Evolutionary conservation across 768 basidiomycete species (phyloP), one percentile per base, ranked within the genome.

Genomic region (Tricholoma saponaceum): DNA sequence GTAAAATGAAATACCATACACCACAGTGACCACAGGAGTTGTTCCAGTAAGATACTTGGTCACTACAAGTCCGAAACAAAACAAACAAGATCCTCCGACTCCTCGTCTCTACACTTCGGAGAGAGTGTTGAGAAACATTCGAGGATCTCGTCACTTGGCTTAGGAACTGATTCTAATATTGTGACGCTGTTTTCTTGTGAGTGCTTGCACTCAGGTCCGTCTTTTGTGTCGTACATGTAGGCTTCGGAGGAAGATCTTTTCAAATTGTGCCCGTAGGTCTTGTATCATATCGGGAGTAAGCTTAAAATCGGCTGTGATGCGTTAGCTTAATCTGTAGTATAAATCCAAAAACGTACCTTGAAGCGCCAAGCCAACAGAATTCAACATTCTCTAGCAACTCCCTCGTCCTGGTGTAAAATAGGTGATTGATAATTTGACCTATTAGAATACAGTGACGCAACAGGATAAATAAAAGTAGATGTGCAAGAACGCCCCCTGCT

Each of bases 311-410:
- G 85, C 90, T 89, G 51, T 18, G 55, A 37, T 51, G 43, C 56
- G 32, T 55, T 26, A 50, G 47, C 37, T 55, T 28, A 46, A 35
- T 8, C 7, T 58, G 28, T 25, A 55, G 9, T 43, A 14, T 58
- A 52, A 23, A 23, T 6, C 5, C 13, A 57, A 8, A 55, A 4
- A 64, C 78, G 32, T 51, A 95, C 95, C 85, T 98, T 98, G 83
- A 97, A 98, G 89, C 94, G 1, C 97, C 96, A 3, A 99, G 78
- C 97, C 97, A 98, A 67, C 90, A 94, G 64, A 91, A 95, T 69
- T 98, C 97, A 43, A 99, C 86, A 61, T 87, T 92, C 61, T 84
- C 83, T 33, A 97, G 69, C 5, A 99, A 71, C 28, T 84, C 83
- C 56, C 83, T 77, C 65, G 98, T 68, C 22, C 93, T 81, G 49